Evolutionary conservation across 805 yeast genomes (phyloP).

Genomic region (Ogataea polymorpha): DNA sequence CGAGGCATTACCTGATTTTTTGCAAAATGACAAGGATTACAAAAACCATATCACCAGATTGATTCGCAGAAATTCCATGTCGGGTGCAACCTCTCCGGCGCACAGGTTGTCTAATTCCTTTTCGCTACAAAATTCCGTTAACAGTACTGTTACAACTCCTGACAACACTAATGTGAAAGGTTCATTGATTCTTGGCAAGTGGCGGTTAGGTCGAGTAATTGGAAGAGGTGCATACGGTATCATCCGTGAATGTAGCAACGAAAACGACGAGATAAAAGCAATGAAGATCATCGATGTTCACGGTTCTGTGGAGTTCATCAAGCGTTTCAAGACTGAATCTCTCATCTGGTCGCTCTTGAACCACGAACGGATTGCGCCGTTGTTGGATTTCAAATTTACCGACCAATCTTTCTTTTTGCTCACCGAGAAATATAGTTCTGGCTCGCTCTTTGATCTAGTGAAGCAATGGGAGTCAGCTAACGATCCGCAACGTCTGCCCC

Average conservation of each 20-base stretch:
- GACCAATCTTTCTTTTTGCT: constrained; percentile 61
- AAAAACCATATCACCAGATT: constrained; percentile 31
- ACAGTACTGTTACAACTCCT: constrained; percentile 7
- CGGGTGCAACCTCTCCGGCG: constrained; percentile 23
- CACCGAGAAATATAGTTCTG: constrained; percentile 65
- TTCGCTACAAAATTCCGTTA: constrained; percentile 10
- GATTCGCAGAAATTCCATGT: constrained; percentile 26
- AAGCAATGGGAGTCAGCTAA: constrained; percentile 52
- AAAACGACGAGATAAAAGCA: constrained; percentile 24
- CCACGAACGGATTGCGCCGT: constrained; percentile 63
- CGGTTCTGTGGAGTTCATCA: constrained; percentile 45
- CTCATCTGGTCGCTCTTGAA: constrained; percentile 68
- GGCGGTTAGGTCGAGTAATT: constrained; percentile 64
- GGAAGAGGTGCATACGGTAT: constrained; percentile 93
- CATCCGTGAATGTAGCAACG: constrained; percentile 42
- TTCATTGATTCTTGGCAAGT: constrained; percentile 52
- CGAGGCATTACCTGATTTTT: constrained; percentile 26
- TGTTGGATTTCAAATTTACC: constrained; percentile 61
- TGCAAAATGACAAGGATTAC: constrained; percentile 29
- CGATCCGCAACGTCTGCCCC: constrained; percentile 13
- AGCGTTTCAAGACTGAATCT: constrained; percentile 68
- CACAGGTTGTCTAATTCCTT: constrained; percentile 22
- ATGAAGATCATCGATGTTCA: constrained; percentile 30
- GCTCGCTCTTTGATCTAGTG: constrained; percentile 78
- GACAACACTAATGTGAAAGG: constrained; percentile 59